phyloP scores from a whole-genome alignment of 257 asterid genomes.

The Haberlea rhodopensis region DNA sequence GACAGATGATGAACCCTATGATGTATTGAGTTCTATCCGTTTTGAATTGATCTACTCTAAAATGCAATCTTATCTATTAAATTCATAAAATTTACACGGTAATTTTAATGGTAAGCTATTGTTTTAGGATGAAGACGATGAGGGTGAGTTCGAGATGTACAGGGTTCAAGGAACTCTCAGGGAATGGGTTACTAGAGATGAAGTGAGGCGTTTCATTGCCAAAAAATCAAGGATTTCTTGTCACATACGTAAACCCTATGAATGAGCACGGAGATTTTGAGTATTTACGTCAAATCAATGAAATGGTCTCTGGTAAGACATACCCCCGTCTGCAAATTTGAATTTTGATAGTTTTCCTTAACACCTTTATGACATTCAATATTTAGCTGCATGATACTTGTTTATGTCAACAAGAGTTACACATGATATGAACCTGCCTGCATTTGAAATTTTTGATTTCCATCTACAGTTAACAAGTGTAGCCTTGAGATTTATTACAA shows the following conservation, averaged over 20 bases:
- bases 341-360: not conserved
- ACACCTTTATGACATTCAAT: not conserved
- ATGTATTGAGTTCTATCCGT: constrained; percentile 40
- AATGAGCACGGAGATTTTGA: constrained; percentile 77
- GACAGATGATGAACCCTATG: constrained; percentile 74
- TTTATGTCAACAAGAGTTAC: constrained; percentile 3
- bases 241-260: constrained; percentile 74
- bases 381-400: constrained; percentile 15
- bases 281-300: constrained; percentile 89
- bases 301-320: constrained; percentile 83
- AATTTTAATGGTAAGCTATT: constrained; percentile 13
- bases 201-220: constrained; percentile 90
- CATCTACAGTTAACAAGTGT: constrained; percentile 80
- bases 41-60: constrained; percentile 10
- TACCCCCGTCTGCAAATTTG: constrained; percentile 14
- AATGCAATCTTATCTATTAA: not conserved
- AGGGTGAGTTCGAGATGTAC: constrained; percentile 82
- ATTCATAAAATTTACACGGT: not conserved
- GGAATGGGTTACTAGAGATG: constrained; percentile 99
- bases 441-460: constrained; percentile 25
- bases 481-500: constrained; percentile 97
- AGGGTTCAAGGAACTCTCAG: constrained; percentile 92
- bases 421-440: constrained; percentile 3
- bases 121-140: constrained; percentile 81
- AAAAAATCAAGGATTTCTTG: constrained; percentile 83